phyloP scores from a whole-genome alignment of 352 stramenopile species.

The Plasmopara viticola region DNA sequence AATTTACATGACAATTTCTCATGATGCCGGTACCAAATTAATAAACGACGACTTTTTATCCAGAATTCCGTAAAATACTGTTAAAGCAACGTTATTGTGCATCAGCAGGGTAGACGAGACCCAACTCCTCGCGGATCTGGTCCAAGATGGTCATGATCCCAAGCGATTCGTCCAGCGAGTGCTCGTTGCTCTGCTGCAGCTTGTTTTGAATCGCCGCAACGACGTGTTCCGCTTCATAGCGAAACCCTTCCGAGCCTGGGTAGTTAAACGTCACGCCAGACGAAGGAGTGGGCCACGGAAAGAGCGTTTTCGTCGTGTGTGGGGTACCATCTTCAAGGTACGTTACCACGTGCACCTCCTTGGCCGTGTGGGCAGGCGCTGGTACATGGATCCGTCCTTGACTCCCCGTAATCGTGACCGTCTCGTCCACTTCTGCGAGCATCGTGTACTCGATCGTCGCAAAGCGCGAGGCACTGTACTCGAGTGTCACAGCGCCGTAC shows the following conservation, averaged over 20 bases:
- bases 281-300: conserved; percentile 33
- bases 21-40: no score
- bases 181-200: conserved; percentile 35
- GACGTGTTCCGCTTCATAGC: conserved; percentile 75
- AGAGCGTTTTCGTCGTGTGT: conserved; percentile 29
- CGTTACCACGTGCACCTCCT: conserved; percentile 38
- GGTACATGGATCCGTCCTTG: conserved; percentile 66
- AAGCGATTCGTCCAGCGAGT: conserved; percentile 51
- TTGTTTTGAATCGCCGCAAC: conserved; percentile 47
- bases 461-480: conserved; percentile 51
- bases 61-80: no score
- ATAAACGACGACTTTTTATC: no score
- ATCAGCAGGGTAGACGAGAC: conserved; percentile 33
- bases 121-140: conserved; percentile 49
- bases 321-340: conserved; percentile 26
- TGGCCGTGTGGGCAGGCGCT: conserved; percentile 50
- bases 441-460: conserved; percentile 63
- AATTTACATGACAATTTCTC: no score
- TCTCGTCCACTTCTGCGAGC: conserved; percentile 55
- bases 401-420: conserved; percentile 63
- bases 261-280: conserved; percentile 10
- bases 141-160: conserved; percentile 59
- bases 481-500: conserved; percentile 56
- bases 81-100: conserved; percentile 6
- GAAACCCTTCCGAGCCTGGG: conserved; percentile 41